phyloP scores from a whole-genome alignment of 805 yeast genomes.

The Saturnispora hagleri region DNA sequence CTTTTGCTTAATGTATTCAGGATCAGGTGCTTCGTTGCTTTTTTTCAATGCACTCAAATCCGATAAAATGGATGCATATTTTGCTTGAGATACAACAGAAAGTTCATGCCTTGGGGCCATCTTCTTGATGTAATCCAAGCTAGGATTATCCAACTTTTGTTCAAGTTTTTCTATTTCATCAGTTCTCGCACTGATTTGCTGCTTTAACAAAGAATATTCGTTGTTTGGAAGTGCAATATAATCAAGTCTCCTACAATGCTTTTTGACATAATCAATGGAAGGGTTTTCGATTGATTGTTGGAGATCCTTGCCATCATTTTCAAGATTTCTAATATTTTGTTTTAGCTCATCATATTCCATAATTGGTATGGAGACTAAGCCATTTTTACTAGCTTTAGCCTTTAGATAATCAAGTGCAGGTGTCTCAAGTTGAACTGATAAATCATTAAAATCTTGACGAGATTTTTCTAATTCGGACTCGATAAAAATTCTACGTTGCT shows the following conservation, averaged over 20 bases:
- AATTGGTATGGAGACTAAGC: slow-evolving; percentile 12
- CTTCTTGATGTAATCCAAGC: slow-evolving; percentile 18
- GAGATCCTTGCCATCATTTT: not conserved
- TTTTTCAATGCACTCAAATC: slow-evolving; percentile 8
- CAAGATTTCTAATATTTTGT: not conserved
- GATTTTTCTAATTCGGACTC: not conserved
- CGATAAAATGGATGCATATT: not conserved
- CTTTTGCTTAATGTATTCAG: slow-evolving; percentile 23
- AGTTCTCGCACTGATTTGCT: not conserved
- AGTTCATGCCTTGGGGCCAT: slow-evolving; percentile 25
- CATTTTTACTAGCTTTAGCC: slow-evolving; percentile 1
- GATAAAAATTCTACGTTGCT: not conserved
- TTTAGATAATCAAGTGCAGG: slow-evolving; percentile 12
- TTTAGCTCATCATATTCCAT: slow-evolving; percentile 22
- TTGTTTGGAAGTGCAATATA: not conserved
- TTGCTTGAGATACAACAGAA: slow-evolving; percentile 18
- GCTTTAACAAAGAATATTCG: not conserved
- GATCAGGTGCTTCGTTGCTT: slow-evolving; percentile 25
- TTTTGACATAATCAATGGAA: not conserved
- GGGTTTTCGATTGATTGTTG: not conserved
- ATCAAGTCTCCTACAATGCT: not conserved
- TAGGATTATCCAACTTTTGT: slow-evolving; percentile 2
- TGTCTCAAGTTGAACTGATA: slow-evolving; percentile 6
- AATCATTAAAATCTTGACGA: not conserved
- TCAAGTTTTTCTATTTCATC: not conserved